phyloP scores from a whole-genome alignment of 306 rosid genomes.

The Cucurbita pepo region DNA sequence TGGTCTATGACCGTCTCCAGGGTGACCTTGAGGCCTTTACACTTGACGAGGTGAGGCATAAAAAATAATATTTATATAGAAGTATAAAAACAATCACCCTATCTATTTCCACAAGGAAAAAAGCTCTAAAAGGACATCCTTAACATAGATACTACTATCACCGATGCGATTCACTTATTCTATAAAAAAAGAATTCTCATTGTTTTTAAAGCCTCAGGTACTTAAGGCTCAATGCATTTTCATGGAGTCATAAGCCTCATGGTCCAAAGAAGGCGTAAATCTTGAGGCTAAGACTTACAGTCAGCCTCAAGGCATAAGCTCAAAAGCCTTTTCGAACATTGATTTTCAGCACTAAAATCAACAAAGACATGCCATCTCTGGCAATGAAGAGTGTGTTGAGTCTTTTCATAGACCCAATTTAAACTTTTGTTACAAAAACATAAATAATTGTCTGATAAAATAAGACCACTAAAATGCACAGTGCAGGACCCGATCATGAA shows the following conservation, averaged over 20 bases:
- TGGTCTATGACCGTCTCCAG: neutral
- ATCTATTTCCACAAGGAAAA: neutral
- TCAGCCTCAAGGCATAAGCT: neutral
- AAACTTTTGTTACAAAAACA: neutral
- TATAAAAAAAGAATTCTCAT: no score
- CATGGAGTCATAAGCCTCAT: neutral
- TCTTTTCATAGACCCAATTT: neutral
- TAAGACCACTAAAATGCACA: neutral
- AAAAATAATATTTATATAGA: no score
- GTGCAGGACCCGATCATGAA: neutral
- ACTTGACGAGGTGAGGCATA: neutral
- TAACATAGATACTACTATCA: neutral
- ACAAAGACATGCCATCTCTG: neutral
- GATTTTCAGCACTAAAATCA: neutral
- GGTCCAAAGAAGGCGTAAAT: neutral
- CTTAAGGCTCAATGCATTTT: neutral
- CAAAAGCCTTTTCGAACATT: neutral
- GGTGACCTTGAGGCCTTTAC: neutral
- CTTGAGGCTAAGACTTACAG: neutral
- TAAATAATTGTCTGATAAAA: neutral
- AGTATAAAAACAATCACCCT: no score
- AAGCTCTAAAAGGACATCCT: neutral
- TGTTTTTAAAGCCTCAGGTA: neutral
- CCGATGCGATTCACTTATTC: neutral
- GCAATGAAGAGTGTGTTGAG: neutral